These are phyloP conservation scores for Ophiosphaerella narmari DNA, from an alignment of 2,329 filamentous ascomycete species.

Conservation along the genomic window DNA sequence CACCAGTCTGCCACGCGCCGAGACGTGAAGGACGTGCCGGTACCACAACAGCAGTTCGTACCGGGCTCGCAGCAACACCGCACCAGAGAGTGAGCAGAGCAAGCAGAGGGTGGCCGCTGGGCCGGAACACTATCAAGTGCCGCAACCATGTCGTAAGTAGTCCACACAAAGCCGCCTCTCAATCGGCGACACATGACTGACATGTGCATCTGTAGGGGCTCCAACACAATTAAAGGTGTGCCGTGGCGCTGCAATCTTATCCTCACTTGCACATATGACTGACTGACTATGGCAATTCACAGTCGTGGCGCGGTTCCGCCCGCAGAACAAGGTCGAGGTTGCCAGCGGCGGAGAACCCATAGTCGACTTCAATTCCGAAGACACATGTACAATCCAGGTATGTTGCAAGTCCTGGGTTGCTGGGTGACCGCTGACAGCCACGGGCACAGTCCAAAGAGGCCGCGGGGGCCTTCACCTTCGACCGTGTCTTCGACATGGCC, in stretches of 20 bases:
- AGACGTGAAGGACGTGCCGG: constrained; percentile 31
- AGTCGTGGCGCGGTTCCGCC: constrained; percentile 97
- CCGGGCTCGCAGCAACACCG: constrained; percentile 28
- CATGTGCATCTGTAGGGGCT: constrained; percentile 39
- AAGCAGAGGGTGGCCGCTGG: constrained; percentile 40
- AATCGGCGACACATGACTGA: constrained; percentile 47
- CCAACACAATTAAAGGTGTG: constrained; percentile 54
- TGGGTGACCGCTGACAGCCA: constrained; percentile 14
- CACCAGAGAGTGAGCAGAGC: constrained; percentile 23
- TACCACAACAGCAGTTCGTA: constrained; percentile 37
- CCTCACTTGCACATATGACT: constrained; percentile 18
- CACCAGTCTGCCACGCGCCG: constrained; percentile 35
- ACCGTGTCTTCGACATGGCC: constrained; percentile 94
- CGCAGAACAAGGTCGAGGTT: constrained; percentile 93
- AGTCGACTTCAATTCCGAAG: constrained; percentile 83
- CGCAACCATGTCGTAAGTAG: constrained; percentile 47
- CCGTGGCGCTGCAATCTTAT: background rate
- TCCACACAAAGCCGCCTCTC: constrained; percentile 6
- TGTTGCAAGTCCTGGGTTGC: constrained; percentile 31
- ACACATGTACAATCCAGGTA: constrained; percentile 87
- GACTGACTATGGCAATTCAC: constrained; percentile 30
- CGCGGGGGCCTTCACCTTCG: constrained; percentile 84
- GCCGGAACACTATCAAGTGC: constrained; percentile 36
- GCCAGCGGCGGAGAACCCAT: constrained; percentile 89
- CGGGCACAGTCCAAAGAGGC: constrained; percentile 74